Evolutionary conservation across 148 eudicot species (phyloP), one percentile per base, ranked within the genome.

Genomic region (Fallopia convolvulus): DNA sequence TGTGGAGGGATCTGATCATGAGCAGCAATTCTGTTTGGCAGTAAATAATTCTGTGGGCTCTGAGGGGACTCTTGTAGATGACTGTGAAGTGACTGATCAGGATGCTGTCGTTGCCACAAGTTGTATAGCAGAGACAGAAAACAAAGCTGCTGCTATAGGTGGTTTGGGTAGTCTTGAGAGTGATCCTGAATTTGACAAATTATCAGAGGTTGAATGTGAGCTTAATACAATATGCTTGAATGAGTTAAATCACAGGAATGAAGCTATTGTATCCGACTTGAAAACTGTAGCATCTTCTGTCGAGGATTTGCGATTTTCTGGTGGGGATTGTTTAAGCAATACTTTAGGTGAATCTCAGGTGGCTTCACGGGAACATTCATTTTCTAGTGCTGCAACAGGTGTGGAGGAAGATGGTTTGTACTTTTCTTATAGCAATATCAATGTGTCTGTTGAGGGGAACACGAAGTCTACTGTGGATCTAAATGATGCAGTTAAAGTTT

Each of bases 171-270:
- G 6, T 72, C 49, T 72, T 50, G 74, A 41, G 74, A 20, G 74
- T 42, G 49, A 72, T 20, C 74, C 74, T n/a, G 74, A 72, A n/a
- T n/a, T 8, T 72, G 74, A 18, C 47, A 72, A 41, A 26, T 7
- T 72, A 41, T 72, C 49, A 72, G 74, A 72, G 26, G 13, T 40
- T 48, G 76, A 80, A 42, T 49, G 80, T 70, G 76, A 74, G 26
- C 47, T 80, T 26, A 84, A 77, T 63, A 75, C 50, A 77, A 74
- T 81, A 46, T 74, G 72, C 56, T 52, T 81, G 68, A 80, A 84
- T 68, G 79, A 49, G 55, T 50, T 23, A 21, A 52, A 75, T 48
- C 17, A 11, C 52, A 73, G 42, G 75, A 23, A 73, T 73, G 75
- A 73, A n/a, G 75, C 3, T 12, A 32, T 65, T 30, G 70, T 32